Evolutionary conservation across 75 land plant species (phyloP).

Genomic region (Pinus tabuliformis): DNA sequence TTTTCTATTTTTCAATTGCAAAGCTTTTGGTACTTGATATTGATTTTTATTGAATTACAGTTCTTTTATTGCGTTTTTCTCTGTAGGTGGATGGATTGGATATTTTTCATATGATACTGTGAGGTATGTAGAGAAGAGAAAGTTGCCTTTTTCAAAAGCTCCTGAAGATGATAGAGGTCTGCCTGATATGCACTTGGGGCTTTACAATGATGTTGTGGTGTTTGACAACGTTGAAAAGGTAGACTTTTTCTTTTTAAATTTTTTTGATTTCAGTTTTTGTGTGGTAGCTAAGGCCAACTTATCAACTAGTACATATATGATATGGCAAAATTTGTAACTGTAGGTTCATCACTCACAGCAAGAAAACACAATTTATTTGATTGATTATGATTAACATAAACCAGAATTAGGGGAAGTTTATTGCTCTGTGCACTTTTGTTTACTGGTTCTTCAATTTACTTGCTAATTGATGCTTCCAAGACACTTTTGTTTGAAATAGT

Average conservation of each 20-base stretch:
- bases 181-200: slow-evolving; percentile 95
- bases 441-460: neutral
- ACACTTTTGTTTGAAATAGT: neutral
- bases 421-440: no score
- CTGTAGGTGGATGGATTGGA: slow-evolving; percentile 97
- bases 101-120: slow-evolving; percentile 98
- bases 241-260: neutral
- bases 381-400: neutral
- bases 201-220: slow-evolving; percentile 89
- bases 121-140: slow-evolving; percentile 91
- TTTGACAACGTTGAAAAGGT: slow-evolving; percentile 99
- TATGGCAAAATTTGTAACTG: neutral
- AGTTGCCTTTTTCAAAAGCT: slow-evolving; percentile 83
- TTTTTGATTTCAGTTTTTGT: neutral
- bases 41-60: neutral
- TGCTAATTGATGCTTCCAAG: neutral
- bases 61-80: neutral
- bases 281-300: neutral
- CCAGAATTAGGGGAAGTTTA: neutral
- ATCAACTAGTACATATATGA: neutral
- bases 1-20: neutral
- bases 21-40: neutral
- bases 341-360: neutral
- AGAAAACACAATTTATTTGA: neutral
- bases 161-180: slow-evolving; percentile 88